phyloP scores from a whole-genome alignment of 768 basidiomycete species.

The Podaxis mareebaensis region DNA sequence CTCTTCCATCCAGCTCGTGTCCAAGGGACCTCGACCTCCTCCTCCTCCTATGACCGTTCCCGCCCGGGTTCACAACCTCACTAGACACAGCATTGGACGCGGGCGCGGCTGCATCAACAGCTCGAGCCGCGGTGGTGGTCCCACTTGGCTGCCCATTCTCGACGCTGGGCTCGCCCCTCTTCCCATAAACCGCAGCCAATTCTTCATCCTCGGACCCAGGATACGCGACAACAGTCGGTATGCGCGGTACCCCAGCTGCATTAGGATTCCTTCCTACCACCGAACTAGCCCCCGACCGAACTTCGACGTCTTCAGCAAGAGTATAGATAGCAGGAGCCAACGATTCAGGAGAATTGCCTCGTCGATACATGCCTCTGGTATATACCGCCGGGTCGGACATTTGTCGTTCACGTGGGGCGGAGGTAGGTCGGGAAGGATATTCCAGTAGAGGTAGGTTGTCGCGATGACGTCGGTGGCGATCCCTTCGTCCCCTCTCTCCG shows the following conservation, averaged over 20 bases:
- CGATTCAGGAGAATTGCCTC: conserved; percentile 5
- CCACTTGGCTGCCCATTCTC: background rate
- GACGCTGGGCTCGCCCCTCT: background rate
- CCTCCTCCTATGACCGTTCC: background rate
- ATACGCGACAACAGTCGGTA: conserved; percentile 10
- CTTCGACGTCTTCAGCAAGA: conserved; percentile 10
- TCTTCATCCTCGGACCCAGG: background rate
- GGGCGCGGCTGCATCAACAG: no score
- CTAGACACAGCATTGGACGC: background rate
- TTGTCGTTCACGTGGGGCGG: conserved; percentile 1
- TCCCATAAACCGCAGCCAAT: background rate
- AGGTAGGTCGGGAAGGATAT: background rate
- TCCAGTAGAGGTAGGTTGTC: background rate
- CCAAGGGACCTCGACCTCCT: conserved; percentile 10
- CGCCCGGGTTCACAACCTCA: background rate
- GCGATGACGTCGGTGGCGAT: background rate
- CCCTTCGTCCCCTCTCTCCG: conserved; percentile 3
- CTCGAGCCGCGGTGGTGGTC: no score
- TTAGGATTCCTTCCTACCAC: background rate
- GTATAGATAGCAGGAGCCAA: conserved; percentile 2
- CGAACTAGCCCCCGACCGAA: background rate
- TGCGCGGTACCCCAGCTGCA: background rate
- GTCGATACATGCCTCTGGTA: background rate
- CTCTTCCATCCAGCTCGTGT: background rate
- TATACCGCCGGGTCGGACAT: background rate